Evolutionary conservation across 176 grass and related monocot genomes (phyloP), one percentile per base, ranked within the genome.

Genomic region (Oryza coarctata): DNA sequence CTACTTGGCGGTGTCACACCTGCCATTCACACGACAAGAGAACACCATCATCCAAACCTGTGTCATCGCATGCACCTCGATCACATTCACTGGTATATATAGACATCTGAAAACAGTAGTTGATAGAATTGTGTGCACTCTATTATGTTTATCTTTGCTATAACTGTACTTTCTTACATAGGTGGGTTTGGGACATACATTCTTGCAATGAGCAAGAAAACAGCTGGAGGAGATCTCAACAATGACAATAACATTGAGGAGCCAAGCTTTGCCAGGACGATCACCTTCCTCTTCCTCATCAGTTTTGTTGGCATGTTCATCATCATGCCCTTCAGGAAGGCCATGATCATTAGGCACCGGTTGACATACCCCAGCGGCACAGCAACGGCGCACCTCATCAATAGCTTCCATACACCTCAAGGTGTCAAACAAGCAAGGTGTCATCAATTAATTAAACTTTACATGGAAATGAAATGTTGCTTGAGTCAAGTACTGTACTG

Each of bases 351-450:
- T 65, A 81, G 77, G 10, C 90, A 94, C 68, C 67, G 38, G 33
- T 30, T 94, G 30, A 91, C 89, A 9, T 94, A 69, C 79, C 92
- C 92, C 22, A 94, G 83, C 22, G 92, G 87, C 30, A 87, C 81
- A 0, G 89, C 92, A 15, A 94, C 92, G 0, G 86, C 92, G 22
- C 86, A 94, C 40, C 63, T 94, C 25, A 94, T 94, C 68, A 94
- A 94, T 33, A 89, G 92, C 81, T 91, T 94, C 60, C 89, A 91
- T 27, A 94, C 86, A 2, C 84, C 84, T 7, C 79, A 87, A 27
- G 88, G 88, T 26, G 66, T 45, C 27, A 27, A 15, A 2, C 71
- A 68, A 2, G 90, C 87, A 44, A 73, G 68, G 80, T 38, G n/a
- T 22, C 50, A 55, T 55, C 50, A 55, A 55, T 49, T 49, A 55